These are phyloP conservation scores for Leccinum subgranulosum DNA, from an alignment of 768 basidiomycete species.

Conservation along the genomic window DNA sequence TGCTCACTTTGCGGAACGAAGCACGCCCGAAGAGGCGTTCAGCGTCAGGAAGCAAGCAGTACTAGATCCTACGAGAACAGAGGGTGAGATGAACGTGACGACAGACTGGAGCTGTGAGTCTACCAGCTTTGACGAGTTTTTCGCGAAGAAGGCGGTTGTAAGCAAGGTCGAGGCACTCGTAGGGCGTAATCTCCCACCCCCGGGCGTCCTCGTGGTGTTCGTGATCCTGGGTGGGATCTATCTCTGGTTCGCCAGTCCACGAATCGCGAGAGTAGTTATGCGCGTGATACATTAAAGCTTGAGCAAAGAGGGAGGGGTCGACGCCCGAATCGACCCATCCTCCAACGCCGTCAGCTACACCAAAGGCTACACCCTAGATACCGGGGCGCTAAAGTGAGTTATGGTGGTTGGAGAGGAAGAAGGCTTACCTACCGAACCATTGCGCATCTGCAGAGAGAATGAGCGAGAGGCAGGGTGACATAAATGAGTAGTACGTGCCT, in stretches of 20 bases:
- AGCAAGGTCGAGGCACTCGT: constrained; percentile 69
- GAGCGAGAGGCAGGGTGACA: neutral
- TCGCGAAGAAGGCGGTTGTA: constrained; percentile 71
- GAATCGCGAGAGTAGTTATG: constrained; percentile 67
- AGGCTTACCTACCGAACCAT: constrained; percentile 62
- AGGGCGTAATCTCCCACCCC: constrained; percentile 67
- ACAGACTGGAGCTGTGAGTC: constrained; percentile 22
- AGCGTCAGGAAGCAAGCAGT: constrained; percentile 76
- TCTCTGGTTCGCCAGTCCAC: constrained; percentile 83
- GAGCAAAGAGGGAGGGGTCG: constrained; percentile 88
- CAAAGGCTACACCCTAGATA: constrained; percentile 70
- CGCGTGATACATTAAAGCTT: constrained; percentile 87
- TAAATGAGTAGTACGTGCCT: constrained; percentile 43
- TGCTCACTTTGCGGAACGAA: too few species aligned
- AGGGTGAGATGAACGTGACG: neutral
- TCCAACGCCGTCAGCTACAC: constrained; percentile 90
- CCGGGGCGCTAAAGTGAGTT: constrained; percentile 21
- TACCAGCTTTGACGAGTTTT: constrained; percentile 52
- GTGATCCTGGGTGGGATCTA: constrained; percentile 72
- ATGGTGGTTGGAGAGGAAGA: constrained; percentile 4
- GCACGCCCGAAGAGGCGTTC: constrained; percentile 68
- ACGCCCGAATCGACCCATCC: constrained; percentile 85
- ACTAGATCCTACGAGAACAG: constrained; percentile 60
- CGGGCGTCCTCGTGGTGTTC: constrained; percentile 58
- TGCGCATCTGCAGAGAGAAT: constrained; percentile 57